phyloP scores from a whole-genome alignment of 1,284 basidiomycete species.

The Austropuccinia psidii region DNA sequence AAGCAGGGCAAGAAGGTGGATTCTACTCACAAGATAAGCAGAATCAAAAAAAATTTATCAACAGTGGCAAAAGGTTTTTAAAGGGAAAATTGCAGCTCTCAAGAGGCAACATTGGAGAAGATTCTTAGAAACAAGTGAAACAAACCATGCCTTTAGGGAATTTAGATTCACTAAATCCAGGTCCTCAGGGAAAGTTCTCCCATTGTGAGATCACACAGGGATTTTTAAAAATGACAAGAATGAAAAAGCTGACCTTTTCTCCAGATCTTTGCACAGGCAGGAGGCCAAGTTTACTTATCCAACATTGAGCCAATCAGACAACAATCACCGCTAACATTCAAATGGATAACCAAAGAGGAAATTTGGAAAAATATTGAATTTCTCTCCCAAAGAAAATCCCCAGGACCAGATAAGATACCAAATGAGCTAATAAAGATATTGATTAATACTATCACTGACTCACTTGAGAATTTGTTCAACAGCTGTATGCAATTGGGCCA shows the following conservation, averaged over 20 bases:
- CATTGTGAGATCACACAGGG: no score
- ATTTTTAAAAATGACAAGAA: not conserved
- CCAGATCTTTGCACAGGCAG: no score
- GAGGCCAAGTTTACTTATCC: not conserved
- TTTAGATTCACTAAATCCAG: slow-evolving; percentile 4
- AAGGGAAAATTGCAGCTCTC: not conserved
- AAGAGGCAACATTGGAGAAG: not conserved
- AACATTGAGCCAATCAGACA: not conserved
- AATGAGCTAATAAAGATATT: not conserved
- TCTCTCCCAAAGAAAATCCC: not conserved
- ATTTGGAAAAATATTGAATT: not conserved
- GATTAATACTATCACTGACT: not conserved
- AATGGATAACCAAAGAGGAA: not conserved
- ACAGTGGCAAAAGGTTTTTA: slow-evolving; percentile 7
- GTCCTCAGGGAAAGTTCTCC: no score
- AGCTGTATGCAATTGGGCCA: not conserved
- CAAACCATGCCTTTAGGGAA: not conserved
- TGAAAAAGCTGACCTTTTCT: not conserved
- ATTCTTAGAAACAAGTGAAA: not conserved
- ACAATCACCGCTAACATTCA: no score
- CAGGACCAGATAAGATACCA: not conserved
- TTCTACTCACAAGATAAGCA: not conserved
- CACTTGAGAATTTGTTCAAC: not conserved
- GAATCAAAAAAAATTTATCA: not conserved
- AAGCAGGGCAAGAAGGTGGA: not conserved